A percentile compares a stretch with the other conserved stretches of the same genome.
Conservation (phyloP, 2,329 filamentous ascomycete genomes). For the Coccinonectria pachysandricola region DNA sequence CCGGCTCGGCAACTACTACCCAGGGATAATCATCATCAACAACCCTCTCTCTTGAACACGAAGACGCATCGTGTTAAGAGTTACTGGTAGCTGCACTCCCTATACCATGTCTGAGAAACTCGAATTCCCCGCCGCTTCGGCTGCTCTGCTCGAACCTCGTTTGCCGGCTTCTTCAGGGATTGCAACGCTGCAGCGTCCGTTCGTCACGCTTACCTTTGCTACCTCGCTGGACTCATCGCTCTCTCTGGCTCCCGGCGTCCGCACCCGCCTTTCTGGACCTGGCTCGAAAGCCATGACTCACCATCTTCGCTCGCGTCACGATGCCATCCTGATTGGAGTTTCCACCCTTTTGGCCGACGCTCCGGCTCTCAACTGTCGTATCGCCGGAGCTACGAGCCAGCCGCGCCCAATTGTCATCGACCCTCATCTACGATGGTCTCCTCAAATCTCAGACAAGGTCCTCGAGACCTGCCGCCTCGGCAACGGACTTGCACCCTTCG, state of each 20-base stretch:
- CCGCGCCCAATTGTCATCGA: conserved; percentile 78
- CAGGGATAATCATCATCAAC: neutral
- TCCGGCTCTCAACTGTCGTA: conserved; percentile 74
- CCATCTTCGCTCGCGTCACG: conserved; percentile 70
- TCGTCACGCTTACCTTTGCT: conserved; percentile 80
- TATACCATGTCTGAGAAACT: conserved; percentile 25
- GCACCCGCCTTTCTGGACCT: conserved; percentile 72
- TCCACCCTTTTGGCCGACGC: conserved; percentile 79
- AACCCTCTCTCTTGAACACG: neutral
- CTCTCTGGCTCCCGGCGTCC: conserved; percentile 65
- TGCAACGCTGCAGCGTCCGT: conserved; percentile 22
- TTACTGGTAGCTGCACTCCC: neutral
- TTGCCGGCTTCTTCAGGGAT: conserved; percentile 17
- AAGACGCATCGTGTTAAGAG: too few relatives aligned
- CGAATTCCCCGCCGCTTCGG: conserved; percentile 22
- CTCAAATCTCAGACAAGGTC: conserved; percentile 51
- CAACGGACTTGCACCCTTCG: conserved; percentile 61
- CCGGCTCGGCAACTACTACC: too few relatives aligned
- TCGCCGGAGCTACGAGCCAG: conserved; percentile 52
- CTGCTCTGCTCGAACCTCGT: conserved; percentile 22
- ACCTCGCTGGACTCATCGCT: conserved; percentile 78
- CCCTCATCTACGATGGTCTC: conserved; percentile 63
- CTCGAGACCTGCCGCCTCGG: conserved; percentile 53
- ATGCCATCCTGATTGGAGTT: conserved; percentile 76
- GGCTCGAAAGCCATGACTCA: conserved; percentile 90